Conservation (phyloP, 345 rosid species). For the Mangifera indica region DNA sequence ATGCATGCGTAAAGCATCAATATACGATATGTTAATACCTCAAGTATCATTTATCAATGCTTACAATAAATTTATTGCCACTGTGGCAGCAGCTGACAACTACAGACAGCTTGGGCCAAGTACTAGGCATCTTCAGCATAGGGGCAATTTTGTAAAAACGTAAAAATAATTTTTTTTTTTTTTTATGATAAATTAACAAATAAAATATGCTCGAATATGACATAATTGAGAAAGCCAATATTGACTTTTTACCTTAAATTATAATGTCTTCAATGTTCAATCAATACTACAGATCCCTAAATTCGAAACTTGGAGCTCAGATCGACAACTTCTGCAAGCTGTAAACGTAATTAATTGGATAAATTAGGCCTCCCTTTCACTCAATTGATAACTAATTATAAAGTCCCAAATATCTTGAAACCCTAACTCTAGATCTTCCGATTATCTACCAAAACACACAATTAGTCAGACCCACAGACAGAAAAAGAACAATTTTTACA, state of each 20-base stretch:
- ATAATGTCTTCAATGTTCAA: not conserved
- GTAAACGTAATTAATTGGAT: not conserved
- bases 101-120: not conserved
- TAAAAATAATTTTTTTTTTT: no score
- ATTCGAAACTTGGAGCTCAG: slow-evolving; percentile 10
- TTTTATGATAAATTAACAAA: not conserved
- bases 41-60: not conserved
- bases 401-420: slow-evolving; percentile 25
- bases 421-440: slow-evolving; percentile 42
- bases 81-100: no score
- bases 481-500: not conserved
- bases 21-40: not conserved
- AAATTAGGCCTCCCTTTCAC: slow-evolving; percentile 8
- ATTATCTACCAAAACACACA: slow-evolving; percentile 14
- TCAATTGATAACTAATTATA: not conserved
- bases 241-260: slow-evolving; percentile 29
- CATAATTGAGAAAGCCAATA: not conserved
- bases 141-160: slow-evolving; percentile 16
- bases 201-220: not conserved
- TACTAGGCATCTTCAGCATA: not conserved
- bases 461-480: not conserved
- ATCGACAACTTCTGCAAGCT: not conserved
- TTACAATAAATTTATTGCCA: not conserved
- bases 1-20: not conserved
- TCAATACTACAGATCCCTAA: slow-evolving; percentile 19